Evolutionary conservation across 2,329 filamentous ascomycete species (phyloP).

Genomic region (Cladosporium oxysporum): DNA sequence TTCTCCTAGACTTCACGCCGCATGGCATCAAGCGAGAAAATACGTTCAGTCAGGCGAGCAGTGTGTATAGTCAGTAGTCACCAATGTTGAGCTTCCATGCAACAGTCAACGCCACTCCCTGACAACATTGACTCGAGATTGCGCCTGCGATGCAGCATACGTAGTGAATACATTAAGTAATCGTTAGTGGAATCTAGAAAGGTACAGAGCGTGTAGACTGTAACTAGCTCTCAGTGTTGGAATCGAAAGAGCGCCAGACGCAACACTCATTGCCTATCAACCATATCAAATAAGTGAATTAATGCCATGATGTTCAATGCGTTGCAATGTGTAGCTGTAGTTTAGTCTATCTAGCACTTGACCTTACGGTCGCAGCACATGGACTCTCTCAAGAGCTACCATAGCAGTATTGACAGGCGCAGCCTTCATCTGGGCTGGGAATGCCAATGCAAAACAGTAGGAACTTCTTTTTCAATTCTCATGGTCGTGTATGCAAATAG

Average conservation of each 20-base stretch:
- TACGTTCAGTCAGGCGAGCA: conserved; percentile 2
- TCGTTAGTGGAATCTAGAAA: neutral
- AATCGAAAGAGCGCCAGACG: no score
- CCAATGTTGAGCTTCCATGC: neutral
- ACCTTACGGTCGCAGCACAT: no score
- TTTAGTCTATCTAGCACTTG: no score
- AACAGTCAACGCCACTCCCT: neutral
- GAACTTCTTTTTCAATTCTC: neutral
- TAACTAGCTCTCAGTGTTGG: no score
- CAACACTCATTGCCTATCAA: no score
- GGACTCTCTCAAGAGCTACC: no score
- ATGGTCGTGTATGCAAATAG: neutral
- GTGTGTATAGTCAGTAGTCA: conserved; percentile 18
- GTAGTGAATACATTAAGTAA: neutral
- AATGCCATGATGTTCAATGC: no score
- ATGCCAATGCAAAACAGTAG: no score
- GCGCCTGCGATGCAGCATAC: neutral
- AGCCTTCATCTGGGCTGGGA: no score
- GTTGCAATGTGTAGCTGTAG: no score
- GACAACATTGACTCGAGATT: neutral
- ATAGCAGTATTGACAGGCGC: no score
- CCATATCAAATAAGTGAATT: no score
- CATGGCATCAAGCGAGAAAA: conserved; percentile 3
- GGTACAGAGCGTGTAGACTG: neutral
- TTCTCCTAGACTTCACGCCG: conserved; percentile 14